Evolutionary conservation across 495 filamentous ascomycete genomes (phyloP).

Genomic region (Neurospora cerealis): DNA sequence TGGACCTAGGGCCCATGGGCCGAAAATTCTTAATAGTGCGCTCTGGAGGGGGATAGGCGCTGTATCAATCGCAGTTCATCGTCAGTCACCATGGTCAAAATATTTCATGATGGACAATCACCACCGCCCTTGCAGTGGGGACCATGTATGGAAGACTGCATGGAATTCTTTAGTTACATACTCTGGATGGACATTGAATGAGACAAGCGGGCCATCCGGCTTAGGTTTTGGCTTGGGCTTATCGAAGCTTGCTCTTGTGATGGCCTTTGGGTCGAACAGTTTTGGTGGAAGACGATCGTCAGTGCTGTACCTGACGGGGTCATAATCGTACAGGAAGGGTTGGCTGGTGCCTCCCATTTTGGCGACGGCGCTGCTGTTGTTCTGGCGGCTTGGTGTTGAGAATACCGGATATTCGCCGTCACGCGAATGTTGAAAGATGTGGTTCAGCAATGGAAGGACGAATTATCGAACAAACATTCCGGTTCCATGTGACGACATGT

Average conservation of each 20-base stretch:
- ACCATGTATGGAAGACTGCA: constrained; percentile 1
- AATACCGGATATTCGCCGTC: neutral
- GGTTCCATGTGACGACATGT: neutral
- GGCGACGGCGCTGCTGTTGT: neutral
- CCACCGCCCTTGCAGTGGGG: neutral
- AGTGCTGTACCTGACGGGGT: constrained; percentile 31
- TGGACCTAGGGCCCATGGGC: constrained; percentile 62
- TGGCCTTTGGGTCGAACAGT: constrained; percentile 72
- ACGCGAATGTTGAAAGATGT: neutral
- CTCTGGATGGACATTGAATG: constrained; percentile 78
- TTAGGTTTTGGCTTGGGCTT: constrained; percentile 54
- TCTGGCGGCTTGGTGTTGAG: neutral
- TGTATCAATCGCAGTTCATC: neutral
- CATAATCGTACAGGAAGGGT: constrained; percentile 63
- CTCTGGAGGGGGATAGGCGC: constrained; percentile 1
- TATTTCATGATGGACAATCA: neutral
- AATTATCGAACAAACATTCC: neutral
- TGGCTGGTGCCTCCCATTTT: constrained; percentile 50
- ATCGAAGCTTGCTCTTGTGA: constrained; percentile 61
- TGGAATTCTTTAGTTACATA: constrained; percentile 33
- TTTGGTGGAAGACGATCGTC: constrained; percentile 41
- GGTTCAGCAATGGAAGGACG: neutral
- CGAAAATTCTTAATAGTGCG: constrained; percentile 19
- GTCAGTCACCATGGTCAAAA: neutral
- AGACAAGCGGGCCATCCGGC: constrained; percentile 61